Percentiles rank a stretch among this genome's conserved stretches.
Conservation (phyloP, 768 basidiomycete genomes). For the Pleurotus ostreatus region DNA sequence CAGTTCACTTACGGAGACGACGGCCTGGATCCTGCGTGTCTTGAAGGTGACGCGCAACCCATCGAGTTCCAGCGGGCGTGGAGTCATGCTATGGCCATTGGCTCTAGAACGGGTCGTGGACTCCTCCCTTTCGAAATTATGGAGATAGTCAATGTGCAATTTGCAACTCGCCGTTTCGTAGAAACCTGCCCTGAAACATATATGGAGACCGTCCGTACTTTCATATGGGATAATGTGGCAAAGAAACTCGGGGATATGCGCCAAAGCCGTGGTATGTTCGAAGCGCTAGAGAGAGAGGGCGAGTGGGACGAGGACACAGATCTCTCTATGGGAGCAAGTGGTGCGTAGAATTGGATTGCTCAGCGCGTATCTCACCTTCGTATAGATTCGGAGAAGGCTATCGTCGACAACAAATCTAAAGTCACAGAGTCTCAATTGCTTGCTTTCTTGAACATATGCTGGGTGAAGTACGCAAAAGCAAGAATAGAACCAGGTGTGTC, state of each 20-base stretch:
- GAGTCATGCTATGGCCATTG: conserved; percentile 74
- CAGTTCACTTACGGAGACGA: conserved; percentile 98
- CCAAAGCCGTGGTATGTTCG: conserved; percentile 75
- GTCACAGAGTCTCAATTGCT: conserved; percentile 81
- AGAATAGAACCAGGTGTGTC: conserved; percentile 87
- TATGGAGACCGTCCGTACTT: conserved; percentile 61
- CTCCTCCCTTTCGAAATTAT: conserved; percentile 87
- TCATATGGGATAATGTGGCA: conserved; percentile 66
- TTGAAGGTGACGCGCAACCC: conserved; percentile 90
- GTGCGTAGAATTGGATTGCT: conserved; percentile 33
- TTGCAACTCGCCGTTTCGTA: conserved; percentile 55
- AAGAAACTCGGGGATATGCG: conserved; percentile 63
- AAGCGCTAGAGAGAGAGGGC: conserved; percentile 65
- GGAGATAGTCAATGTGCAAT: conserved; percentile 62
- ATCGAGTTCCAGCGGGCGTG: conserved; percentile 87
- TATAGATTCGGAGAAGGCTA: conserved; percentile 60
- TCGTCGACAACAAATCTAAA: conserved; percentile 88
- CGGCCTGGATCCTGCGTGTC: conserved; percentile 91
- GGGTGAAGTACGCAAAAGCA: conserved; percentile 90
- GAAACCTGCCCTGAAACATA: conserved; percentile 72
- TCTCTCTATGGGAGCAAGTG: conserved; percentile 68
- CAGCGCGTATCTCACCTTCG: not conserved
- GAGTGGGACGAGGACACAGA: conserved; percentile 81
- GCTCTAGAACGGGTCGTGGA: conserved; percentile 51
- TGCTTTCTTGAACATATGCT: conserved; percentile 81